Percentiles rank a stretch among this genome's conserved stretches.
Evolutionary conservation across 2,329 filamentous ascomycete species (phyloP).

Genomic region (Phaeosphaeriaceae sp.): DNA sequence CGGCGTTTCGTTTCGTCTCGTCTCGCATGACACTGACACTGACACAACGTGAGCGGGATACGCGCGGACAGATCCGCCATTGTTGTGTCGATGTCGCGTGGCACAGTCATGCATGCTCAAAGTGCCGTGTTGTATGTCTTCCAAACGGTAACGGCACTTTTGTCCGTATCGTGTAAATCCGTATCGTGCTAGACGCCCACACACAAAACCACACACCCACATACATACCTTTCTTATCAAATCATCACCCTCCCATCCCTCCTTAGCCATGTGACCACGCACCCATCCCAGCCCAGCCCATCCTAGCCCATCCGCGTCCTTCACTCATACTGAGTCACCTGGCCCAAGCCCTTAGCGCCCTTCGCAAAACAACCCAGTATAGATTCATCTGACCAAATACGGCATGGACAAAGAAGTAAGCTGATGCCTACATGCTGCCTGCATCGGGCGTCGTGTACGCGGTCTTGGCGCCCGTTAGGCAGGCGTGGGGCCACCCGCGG

Average conservation of each 20-base stretch:
- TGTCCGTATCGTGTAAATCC: background rate
- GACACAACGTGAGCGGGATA: background rate
- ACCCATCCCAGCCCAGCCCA: background rate
- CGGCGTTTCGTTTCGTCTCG: background rate
- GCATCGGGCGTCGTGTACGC: constrained; percentile 11
- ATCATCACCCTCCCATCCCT: background rate
- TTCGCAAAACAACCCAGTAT: background rate
- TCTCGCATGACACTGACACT: background rate
- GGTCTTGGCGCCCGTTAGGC: constrained; percentile 13
- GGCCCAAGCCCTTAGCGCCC: background rate
- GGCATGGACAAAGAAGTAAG: constrained; percentile 13
- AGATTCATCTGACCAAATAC: constrained; percentile 2
- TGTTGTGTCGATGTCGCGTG: background rate
- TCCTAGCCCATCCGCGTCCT: background rate
- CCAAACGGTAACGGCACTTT: background rate
- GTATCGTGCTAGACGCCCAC: background rate
- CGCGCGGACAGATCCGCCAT: background rate
- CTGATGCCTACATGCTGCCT: constrained; percentile 14
- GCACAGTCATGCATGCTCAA: background rate
- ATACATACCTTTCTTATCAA: background rate
- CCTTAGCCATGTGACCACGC: background rate
- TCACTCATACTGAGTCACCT: background rate
- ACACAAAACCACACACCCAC: background rate
- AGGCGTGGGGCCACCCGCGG: constrained; percentile 14
- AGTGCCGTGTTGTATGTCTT: background rate